phyloP scores from a whole-genome alignment of 257 asterid genomes.

The Solanum sejunctum region DNA sequence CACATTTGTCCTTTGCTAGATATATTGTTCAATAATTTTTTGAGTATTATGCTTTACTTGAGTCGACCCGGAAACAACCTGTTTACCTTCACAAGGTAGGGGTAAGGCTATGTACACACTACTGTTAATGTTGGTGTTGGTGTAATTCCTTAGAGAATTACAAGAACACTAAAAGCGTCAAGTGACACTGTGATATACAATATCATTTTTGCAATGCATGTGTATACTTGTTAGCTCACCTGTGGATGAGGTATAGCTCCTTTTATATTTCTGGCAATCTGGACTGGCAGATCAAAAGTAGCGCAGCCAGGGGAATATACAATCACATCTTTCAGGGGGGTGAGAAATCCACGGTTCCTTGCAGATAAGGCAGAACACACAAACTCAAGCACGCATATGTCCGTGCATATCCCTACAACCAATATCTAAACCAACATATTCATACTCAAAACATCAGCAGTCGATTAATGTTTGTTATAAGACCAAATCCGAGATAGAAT shows the following conservation, averaged over 20 bases:
- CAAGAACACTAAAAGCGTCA: neutral
- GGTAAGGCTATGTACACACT: no score
- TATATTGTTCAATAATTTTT: neutral
- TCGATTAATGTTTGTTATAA: neutral
- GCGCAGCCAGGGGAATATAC: constrained; percentile 86
- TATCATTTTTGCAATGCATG: neutral
- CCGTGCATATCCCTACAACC: constrained; percentile 90
- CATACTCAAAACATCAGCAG: neutral
- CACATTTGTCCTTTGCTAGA: neutral
- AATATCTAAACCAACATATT: constrained; percentile 33
- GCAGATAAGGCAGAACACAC: constrained; percentile 71
- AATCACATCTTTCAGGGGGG: constrained; percentile 59
- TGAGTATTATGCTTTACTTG: no score
- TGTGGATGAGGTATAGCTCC: constrained; percentile 89
- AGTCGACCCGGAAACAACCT: no score
- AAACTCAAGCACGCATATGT: constrained; percentile 79
- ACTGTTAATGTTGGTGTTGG: no score
- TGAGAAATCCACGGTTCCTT: constrained; percentile 53
- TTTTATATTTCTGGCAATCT: constrained; percentile 40
- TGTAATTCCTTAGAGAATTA: neutral
- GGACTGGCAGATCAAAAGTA: constrained; percentile 65
- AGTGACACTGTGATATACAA: neutral
- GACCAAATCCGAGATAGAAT: neutral
- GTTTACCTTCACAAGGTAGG: no score
- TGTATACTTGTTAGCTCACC: constrained; percentile 26